Percentiles rank a stretch among this genome's conserved stretches.
Conservation (phyloP, 2,329 filamentous ascomycete genomes). For the Coniochaeta prunicola region DNA sequence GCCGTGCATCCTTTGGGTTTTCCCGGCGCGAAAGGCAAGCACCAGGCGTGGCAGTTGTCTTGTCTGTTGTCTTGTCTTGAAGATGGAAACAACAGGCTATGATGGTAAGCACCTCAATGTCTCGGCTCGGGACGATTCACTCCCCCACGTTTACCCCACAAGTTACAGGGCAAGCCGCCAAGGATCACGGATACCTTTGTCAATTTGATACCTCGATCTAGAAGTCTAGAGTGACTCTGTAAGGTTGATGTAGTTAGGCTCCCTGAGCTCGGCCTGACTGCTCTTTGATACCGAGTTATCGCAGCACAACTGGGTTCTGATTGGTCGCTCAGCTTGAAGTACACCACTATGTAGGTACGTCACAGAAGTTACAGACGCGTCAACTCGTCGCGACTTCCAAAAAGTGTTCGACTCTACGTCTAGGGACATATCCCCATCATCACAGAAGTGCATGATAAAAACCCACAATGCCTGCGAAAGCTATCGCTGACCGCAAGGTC, state of each 20-base stretch:
- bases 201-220: no score
- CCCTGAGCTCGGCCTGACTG: no score
- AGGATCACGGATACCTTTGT: no score
- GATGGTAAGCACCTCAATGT: not conserved
- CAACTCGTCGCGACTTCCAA: not conserved
- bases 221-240: no score
- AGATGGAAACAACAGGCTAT: not conserved
- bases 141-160: not conserved
- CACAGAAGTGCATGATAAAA: not conserved
- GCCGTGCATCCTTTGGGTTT: no score
- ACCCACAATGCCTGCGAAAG: not conserved
- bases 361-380: not conserved
- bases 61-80: not conserved
- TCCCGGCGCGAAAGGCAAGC: no score
- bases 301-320: no score
- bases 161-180: no score
- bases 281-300: no score
- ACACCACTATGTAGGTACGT: no score
- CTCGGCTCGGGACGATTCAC: not conserved
- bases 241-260: no score
- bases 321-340: not conserved
- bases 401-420: not conserved
- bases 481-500: not conserved
- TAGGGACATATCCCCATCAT: not conserved
- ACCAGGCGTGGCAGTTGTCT: no score